phyloP scores from a whole-genome alignment of 2,329 filamentous ascomycete genomes.

The Aureobasidium sp. region DNA sequence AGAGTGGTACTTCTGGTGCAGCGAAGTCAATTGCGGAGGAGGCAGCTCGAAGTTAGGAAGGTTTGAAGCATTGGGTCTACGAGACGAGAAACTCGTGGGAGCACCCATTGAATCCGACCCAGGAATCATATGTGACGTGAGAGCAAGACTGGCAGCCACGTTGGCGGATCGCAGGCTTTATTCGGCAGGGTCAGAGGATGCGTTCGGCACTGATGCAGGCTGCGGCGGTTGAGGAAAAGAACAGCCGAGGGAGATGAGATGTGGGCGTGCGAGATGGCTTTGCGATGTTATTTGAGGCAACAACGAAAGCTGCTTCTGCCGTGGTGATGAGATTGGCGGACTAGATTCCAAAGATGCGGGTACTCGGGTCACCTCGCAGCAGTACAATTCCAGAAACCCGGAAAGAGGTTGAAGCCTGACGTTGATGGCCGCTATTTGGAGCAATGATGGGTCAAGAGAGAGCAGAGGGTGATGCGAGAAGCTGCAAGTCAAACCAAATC shows the following conservation, averaged over 20 bases:
- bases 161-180: slow-evolving; percentile 37
- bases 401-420: slow-evolving; percentile 21
- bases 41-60: slow-evolving; percentile 65
- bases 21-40: slow-evolving; percentile 50
- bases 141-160: slow-evolving; percentile 57
- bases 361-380: not conserved
- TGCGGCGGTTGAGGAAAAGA: slow-evolving; percentile 11
- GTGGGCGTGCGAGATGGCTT: slow-evolving; percentile 4
- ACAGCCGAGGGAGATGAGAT: slow-evolving; percentile 1
- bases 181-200: slow-evolving; percentile 10
- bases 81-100: slow-evolving; percentile 61
- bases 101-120: slow-evolving; percentile 54
- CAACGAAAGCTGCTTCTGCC: not conserved
- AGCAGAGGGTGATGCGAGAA: slow-evolving; percentile 32
- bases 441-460: slow-evolving; percentile 4
- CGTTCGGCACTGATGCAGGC: slow-evolving; percentile 1
- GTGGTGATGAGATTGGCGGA: not conserved
- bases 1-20: slow-evolving; percentile 45
- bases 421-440: slow-evolving; percentile 21
- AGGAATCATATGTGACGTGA: slow-evolving; percentile 56
- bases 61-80: slow-evolving; percentile 61
- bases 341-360: slow-evolving; percentile 7
- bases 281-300: slow-evolving; percentile 7
- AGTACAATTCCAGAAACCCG: slow-evolving; percentile 14
- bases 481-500: slow-evolving; percentile 40